A percentile compares a stretch with the other conserved stretches of the same genome.
These are phyloP conservation scores for Salix brachista DNA, from an alignment of 345 rosid species.

Conservation along the genomic window DNA sequence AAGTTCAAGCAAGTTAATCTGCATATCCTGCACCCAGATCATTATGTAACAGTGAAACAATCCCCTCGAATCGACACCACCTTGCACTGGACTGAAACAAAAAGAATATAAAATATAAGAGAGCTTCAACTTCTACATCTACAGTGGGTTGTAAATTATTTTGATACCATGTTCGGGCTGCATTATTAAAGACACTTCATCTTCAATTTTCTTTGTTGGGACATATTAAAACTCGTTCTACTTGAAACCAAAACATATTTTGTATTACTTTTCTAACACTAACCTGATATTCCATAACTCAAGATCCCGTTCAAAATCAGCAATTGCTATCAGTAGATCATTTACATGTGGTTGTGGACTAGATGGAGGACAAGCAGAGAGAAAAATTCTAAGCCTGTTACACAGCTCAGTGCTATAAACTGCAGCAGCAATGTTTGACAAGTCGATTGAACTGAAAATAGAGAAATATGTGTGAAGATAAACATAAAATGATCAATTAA, in stretches of 20 bases:
- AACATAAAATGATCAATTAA: neutral
- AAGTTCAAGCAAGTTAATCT: slow-evolving; percentile 26
- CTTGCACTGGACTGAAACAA: slow-evolving; percentile 23
- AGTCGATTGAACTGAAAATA: slow-evolving; percentile 31
- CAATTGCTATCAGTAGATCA: slow-evolving; percentile 27
- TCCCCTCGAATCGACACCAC: slow-evolving; percentile 27
- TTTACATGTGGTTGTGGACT: slow-evolving; percentile 31
- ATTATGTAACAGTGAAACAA: slow-evolving; percentile 31
- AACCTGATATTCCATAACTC: slow-evolving; percentile 30
- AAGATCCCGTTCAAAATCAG: slow-evolving; percentile 28
- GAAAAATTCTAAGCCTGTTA: slow-evolving; percentile 23
- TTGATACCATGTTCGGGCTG: neutral
- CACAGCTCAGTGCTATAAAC: slow-evolving; percentile 32
- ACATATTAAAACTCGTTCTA: neutral
- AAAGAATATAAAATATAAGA: slow-evolving; percentile 4
- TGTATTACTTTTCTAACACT: neutral
- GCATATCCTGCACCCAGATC: slow-evolving; percentile 37
- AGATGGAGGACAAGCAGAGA: slow-evolving; percentile 30
- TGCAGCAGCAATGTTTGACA: slow-evolving; percentile 29
- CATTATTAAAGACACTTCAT: neutral
- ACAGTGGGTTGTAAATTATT: neutral
- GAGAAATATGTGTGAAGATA: slow-evolving; percentile 13
- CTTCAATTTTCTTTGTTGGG: neutral
- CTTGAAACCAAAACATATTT: neutral
- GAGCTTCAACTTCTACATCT: neutral